Evolutionary conservation across 257 asterid genomes (phyloP), one percentile per base, ranked within the genome.

Genomic region (Vinca minor): DNA sequence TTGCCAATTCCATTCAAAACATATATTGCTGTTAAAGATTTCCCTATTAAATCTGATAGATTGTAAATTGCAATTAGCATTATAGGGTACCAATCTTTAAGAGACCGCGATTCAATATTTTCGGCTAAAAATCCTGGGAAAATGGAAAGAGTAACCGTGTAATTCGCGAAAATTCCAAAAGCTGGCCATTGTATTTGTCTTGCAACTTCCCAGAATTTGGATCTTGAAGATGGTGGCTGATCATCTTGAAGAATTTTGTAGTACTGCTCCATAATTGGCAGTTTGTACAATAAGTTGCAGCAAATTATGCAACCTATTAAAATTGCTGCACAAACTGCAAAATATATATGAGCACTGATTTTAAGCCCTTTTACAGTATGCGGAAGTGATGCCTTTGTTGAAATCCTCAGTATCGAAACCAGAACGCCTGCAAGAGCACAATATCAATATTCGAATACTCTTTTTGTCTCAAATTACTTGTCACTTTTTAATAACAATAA

Each of bases 91-190:
- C 96, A 88, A 48, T 88, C 96, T 47, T 70, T 75, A 0, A 88
- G 66, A 0, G 72, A 32, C 10, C 48, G 44, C 5, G 96, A 86
- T n/a, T 77, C 69, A 3, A 86, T 77, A 65, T 75, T 76, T 31
- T 88, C 96, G 5, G 87, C 89, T 25, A 88, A 39, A 65, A 79
- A 86, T 1, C 96, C 96, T 3, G 96, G 93, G 65, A 86, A 88
- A 20, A 86, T 88, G 4, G 96, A 88, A 28, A 86, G 69, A 0
- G 95, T 88, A 8, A 88, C 95, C 0, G 90, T 65, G 79, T 88
- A 88, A 48, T 84, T 84, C 64, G 66, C 20, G 74, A 80, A 78
- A 15, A 88, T 52, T 10, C 95, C 96, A 17, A 88, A 75, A 6
- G 80, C 87, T 0, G 96, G 91, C 66, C 84, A 72, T 38, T 48